Percentiles rank a stretch among this genome's conserved stretches.
Conservation (phyloP, 345 rosid species). For the Iberis pinnata region DNA sequence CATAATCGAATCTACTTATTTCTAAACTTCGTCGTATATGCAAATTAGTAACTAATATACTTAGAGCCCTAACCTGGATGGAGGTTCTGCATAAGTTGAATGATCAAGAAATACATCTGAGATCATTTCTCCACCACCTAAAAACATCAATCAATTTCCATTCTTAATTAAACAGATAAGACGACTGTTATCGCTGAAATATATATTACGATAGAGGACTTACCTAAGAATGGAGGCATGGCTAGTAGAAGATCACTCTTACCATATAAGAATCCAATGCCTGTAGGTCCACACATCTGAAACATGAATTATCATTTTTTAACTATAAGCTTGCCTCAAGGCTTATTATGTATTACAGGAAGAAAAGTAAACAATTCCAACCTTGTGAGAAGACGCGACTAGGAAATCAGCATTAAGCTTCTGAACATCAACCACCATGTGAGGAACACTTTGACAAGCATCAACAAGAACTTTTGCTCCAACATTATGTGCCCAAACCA, state of each 20-base stretch:
- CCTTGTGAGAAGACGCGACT: slow-evolving; percentile 98
- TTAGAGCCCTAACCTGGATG: slow-evolving; percentile 62
- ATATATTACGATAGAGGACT: slow-evolving; percentile 14
- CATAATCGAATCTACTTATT: slow-evolving; percentile 1
- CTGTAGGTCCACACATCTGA: slow-evolving; percentile 99
- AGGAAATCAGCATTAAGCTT: slow-evolving; percentile 78
- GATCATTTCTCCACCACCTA: slow-evolving; percentile 98
- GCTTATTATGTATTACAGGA: slow-evolving; percentile 11
- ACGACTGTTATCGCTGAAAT: background rate
- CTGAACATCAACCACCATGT: slow-evolving; percentile 83
- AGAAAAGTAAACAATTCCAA: slow-evolving; percentile 34
- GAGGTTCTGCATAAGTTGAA: slow-evolving; percentile 94
- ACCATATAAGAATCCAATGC: slow-evolving; percentile 92
- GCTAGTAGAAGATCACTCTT: slow-evolving; percentile 56
- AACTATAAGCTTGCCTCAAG: slow-evolving; percentile 37
- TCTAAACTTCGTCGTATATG: background rate
- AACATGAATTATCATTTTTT: slow-evolving; percentile 74
- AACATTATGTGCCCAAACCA: slow-evolving; percentile 1
- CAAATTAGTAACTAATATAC: slow-evolving; percentile 1
- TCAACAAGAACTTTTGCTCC: slow-evolving; percentile 39
- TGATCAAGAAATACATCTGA: slow-evolving; percentile 89
- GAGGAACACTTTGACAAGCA: slow-evolving; percentile 98
- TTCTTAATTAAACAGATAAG: background rate
- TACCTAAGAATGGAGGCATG: slow-evolving; percentile 98
- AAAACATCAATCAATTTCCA: slow-evolving; percentile 15